These are phyloP conservation scores for Citrus hindsii DNA, from an alignment of 345 rosid genomes.

Conservation along the genomic window DNA sequence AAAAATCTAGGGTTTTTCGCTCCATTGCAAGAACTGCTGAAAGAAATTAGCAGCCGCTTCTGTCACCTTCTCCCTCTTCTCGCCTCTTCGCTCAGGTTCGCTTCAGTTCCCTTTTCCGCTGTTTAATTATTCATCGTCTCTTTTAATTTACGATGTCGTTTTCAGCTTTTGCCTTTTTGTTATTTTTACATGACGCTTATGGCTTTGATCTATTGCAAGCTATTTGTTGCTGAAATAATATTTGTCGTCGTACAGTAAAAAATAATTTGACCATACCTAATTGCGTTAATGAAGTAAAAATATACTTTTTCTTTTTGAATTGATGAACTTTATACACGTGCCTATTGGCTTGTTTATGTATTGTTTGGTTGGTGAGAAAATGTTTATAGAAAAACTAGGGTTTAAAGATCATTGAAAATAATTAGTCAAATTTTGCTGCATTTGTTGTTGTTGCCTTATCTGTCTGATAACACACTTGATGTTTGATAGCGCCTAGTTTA, in stretches of 20 bases:
- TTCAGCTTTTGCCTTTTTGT: not conserved
- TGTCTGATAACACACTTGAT: not conserved
- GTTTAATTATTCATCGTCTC: not conserved
- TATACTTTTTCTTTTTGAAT: no score
- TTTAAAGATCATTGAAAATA: not conserved
- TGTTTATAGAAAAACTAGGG: no score
- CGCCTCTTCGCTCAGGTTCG: not conserved
- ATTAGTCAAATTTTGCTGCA: no score
- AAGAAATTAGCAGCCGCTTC: conserved; percentile 2
- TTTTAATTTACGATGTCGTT: not conserved
- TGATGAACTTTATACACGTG: not conserved
- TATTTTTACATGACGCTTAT: not conserved
- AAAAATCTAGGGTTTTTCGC: conserved; percentile 1
- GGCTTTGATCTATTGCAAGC: not conserved
- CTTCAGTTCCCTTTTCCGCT: not conserved
- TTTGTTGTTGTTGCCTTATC: no score
- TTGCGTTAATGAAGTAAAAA: no score
- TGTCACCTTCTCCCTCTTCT: no score
- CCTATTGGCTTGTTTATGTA: not conserved
- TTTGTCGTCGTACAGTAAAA: not conserved
- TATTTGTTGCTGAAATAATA: not conserved
- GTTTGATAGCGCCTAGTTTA: not conserved
- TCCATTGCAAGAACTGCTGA: not conserved
- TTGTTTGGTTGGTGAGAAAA: not conserved
- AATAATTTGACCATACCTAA: no score